Evolutionary conservation across 2,329 filamentous ascomycete species (phyloP).

Genomic region (Geosmithia morbida): DNA sequence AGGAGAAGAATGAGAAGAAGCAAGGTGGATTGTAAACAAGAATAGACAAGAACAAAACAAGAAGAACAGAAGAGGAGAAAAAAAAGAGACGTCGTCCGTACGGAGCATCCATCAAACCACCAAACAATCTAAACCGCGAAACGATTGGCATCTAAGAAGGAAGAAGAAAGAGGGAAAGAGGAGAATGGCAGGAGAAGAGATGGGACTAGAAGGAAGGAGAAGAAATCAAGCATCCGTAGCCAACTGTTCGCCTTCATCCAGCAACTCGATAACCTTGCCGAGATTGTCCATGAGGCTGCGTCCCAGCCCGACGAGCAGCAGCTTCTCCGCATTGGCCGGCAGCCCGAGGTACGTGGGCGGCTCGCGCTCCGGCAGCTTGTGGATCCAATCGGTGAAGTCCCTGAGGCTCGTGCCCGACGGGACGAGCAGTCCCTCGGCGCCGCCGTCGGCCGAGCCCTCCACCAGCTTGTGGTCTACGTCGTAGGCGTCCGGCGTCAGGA

Average conservation of each 20-base stretch:
- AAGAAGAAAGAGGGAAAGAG: too few relatives aligned
- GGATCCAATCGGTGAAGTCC: constrained; percentile 86
- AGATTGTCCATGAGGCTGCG: constrained; percentile 73
- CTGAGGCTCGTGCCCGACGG: constrained; percentile 69
- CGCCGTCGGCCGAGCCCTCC: constrained; percentile 44
- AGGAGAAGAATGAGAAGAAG: too few relatives aligned
- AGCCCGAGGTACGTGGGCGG: constrained; percentile 90
- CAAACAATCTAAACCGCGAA: neutral
- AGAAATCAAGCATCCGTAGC: constrained; percentile 47
- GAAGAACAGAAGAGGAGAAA: too few relatives aligned
- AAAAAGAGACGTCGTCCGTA: too few relatives aligned
- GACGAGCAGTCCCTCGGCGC: constrained; percentile 50
- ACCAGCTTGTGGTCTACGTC: constrained; percentile 88
- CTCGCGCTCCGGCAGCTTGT: constrained; percentile 82
- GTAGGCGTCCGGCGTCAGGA: constrained; percentile 79
- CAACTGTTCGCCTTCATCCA: constrained; percentile 90
- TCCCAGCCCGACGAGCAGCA: constrained; percentile 79
- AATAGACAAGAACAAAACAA: neutral
- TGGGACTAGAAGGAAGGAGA: too few relatives aligned
- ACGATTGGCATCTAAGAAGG: too few relatives aligned
- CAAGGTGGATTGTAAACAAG: too few relatives aligned
- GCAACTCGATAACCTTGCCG: constrained; percentile 67
- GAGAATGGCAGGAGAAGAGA: too few relatives aligned
- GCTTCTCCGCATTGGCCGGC: constrained; percentile 91
- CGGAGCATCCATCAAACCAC: too few relatives aligned